Base-by-base conservation (phyloP, 352 stramenopile genomes). In the Phytophthora lateralis region DNA sequence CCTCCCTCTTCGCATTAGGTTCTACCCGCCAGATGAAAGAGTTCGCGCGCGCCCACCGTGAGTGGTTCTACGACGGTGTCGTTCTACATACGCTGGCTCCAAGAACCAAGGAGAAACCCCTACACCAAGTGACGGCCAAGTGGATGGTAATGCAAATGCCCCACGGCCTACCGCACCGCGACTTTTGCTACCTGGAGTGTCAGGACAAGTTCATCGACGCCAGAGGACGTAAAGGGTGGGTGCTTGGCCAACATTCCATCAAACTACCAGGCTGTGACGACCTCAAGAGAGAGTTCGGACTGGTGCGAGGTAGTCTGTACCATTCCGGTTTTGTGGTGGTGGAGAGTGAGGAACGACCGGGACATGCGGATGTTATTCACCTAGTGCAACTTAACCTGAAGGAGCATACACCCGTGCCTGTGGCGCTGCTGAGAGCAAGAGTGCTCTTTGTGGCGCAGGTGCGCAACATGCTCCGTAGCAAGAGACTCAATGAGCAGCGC, bases 151-250 rank as follows among this genome's bases (percentile, higher is more conserved):
- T 85, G 27, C 68, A 81, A 50, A 82, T 73, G 52, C 80, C 84
- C n/a, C 67, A 72, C 12, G 82, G 78, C 18, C 48, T 91, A 0
- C 71, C 78, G 11, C 75, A 93, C 66, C 80, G 84, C 27, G 82
- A 93, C 62, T 93, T 87, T 59, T 90, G 80, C 62, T 90, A 77
- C 54, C 58, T 91, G 17, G 86, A 96, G 73, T 94, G 83, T 57
- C 87, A 96, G 48, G 84, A 96, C 69, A 87, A 91, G 71, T 96
- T 96, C 46, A 85, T 90, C 3, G 87, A 96, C 67, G 83, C 85
- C 20, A 73, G 63, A 29, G 85, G 87, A 24, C 80, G 85, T 55
- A 89, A 90, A 57, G 87, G 87, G 6, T 96, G 87, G 87, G 83
- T 96, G 12, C 48, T 94, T 8, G 86, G 83, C n/a, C 68, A 91